Conservation (phyloP, 2,329 filamentous ascomycete species). For the Alternaria brassicicola region DNA sequence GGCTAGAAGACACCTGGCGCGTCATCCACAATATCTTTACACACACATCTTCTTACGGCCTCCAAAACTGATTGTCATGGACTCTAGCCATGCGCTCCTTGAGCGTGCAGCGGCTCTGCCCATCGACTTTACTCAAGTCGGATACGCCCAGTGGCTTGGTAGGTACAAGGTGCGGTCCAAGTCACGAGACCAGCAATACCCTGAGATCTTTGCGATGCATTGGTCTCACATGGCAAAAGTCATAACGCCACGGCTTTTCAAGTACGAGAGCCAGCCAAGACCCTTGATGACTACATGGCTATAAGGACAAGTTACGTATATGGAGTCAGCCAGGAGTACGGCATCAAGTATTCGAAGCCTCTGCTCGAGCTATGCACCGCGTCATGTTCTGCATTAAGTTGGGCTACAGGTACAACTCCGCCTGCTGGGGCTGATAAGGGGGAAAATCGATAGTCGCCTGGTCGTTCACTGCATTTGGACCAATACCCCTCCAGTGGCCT, state of each 20-base stretch:
- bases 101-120: slow-evolving; percentile 5
- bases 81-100: neutral
- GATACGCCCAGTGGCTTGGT: slow-evolving; percentile 14
- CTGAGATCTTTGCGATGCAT: slow-evolving; percentile 18
- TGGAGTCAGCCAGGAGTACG: slow-evolving; percentile 19
- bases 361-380: slow-evolving; percentile 18
- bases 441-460: slow-evolving; percentile 42
- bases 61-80: neutral
- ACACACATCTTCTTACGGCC: slow-evolving; percentile 1
- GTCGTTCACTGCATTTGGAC: slow-evolving; percentile 35
- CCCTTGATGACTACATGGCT: slow-evolving; percentile 22
- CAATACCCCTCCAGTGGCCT: slow-evolving; percentile 27
- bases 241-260: slow-evolving; percentile 10
- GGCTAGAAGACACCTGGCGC: slow-evolving; percentile 23
- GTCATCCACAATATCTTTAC: slow-evolving; percentile 33
- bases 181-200: slow-evolving; percentile 17
- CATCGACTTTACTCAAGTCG: slow-evolving; percentile 17
- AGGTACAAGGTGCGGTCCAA: slow-evolving; percentile 5
- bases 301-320: slow-evolving; percentile 21
- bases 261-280: slow-evolving; percentile 31
- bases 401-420: slow-evolving; percentile 2
- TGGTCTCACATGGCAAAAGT: slow-evolving; percentile 32
- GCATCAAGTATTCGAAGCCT: slow-evolving; percentile 17
- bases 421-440: slow-evolving; percentile 20
- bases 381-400: slow-evolving; percentile 24